Evolutionary conservation across 306 rosid genomes (phyloP).

Genomic region (Fragaria ananassa): DNA sequence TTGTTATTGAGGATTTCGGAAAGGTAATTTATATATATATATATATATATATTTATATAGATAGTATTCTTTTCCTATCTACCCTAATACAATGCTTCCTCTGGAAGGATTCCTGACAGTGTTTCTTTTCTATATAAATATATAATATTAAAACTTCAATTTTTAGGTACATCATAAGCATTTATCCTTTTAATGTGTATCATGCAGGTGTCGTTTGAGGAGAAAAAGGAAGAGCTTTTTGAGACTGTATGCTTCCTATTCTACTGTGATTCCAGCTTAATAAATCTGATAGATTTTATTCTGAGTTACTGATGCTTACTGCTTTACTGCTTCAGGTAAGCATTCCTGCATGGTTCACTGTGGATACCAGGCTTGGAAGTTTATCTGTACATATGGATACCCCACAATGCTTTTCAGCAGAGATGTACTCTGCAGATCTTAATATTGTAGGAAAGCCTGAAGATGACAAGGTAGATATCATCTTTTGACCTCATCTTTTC

Average conservation of each 20-base stretch:
- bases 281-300: conserved; percentile 21
- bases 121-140: conserved; percentile 13
- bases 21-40: conserved; percentile 45
- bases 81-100: conserved; percentile 21
- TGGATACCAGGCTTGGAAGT: conserved; percentile 95
- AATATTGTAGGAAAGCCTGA: conserved; percentile 90
- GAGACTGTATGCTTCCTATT: conserved; percentile 68
- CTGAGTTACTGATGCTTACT: conserved; percentile 13
- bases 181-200: conserved; percentile 31
- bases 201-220: conserved; percentile 79
- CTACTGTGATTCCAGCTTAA: conserved; percentile 20
- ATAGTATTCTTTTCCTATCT: not conserved
- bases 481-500: conserved; percentile 12
- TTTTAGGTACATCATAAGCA: conserved; percentile 9
- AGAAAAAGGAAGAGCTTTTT: conserved; percentile 87
- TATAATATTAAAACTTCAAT: not conserved
- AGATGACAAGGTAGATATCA: conserved; percentile 80
- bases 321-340: conserved; percentile 68
- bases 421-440: conserved; percentile 94
- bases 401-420: conserved; percentile 96
- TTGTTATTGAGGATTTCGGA: conserved; percentile 83
- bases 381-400: conserved; percentile 94
- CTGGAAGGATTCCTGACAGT: not conserved
- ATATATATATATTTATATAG: not conserved
- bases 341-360: conserved; percentile 96